Percentiles rank a stretch among this genome's conserved stretches.
phyloP scores from a whole-genome alignment of 805 yeast species.

The Suhomyces emberorum region DNA sequence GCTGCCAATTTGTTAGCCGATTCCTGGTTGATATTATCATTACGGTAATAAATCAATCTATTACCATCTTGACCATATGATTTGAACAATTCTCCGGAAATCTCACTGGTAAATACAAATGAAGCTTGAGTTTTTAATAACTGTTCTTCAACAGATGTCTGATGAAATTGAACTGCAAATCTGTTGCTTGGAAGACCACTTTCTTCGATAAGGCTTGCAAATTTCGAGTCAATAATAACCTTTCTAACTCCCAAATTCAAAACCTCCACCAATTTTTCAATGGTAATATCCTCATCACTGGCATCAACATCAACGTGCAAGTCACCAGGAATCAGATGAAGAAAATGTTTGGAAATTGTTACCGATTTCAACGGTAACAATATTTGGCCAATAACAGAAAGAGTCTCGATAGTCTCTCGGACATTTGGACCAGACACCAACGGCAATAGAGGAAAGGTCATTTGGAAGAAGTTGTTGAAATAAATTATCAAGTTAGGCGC shows the following conservation, averaged over 20 bases:
- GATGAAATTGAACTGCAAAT: slow-evolving; percentile 28
- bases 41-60: slow-evolving; percentile 24
- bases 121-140: slow-evolving; percentile 17
- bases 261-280: slow-evolving; percentile 41
- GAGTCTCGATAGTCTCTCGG: slow-evolving; percentile 15
- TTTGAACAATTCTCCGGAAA: slow-evolving; percentile 16
- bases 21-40: slow-evolving; percentile 16
- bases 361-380: slow-evolving; percentile 28
- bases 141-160: slow-evolving; percentile 7
- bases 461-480: too few relatives aligned
- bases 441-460: slow-evolving; percentile 43
- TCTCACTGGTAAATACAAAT: slow-evolving; percentile 18
- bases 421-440: slow-evolving; percentile 19
- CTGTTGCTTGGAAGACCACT: slow-evolving; percentile 54
- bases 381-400: slow-evolving; percentile 34
- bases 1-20: slow-evolving; percentile 26
- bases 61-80: slow-evolving; percentile 23
- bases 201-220: slow-evolving; percentile 25
- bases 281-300: slow-evolving; percentile 20
- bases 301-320: slow-evolving; percentile 33
- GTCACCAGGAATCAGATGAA: slow-evolving; percentile 27
- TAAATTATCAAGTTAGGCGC: too few relatives aligned
- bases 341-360: slow-evolving; percentile 29
- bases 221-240: slow-evolving; percentile 32
- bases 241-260: slow-evolving; percentile 60